Base-by-base conservation (phyloP, 345 rosid species). In the Combretum micranthum region DNA sequence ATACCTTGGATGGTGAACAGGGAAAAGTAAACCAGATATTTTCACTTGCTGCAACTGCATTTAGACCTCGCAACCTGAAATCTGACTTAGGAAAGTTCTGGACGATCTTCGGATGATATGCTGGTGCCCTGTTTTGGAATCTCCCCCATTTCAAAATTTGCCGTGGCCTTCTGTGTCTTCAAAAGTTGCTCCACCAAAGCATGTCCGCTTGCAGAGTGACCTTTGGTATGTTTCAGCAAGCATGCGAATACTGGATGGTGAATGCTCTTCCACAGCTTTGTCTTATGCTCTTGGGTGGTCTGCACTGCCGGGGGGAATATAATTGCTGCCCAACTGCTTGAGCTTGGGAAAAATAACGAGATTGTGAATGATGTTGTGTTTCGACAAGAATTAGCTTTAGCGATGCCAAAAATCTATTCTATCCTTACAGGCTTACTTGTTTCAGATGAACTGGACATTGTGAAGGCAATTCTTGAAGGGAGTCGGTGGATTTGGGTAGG, bases 401-500 rank as follows among this genome's bases (percentile, higher is more conserved):
- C 82, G 50, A 91, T 91, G 98, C 98, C 92, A 4, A 85, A 75
- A 72, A 76, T 87, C 74, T 91, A 91, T 75, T 82, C 96, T 58
- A 72, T 87, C 65, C 74, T 91, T 69, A 63, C 66, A 53, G 71
- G 78, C 68, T 76, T 87, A 75, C 72, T 83, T 65, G 82, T 86
- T 69, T 76, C 98, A 13, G 98, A 87, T 75, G 98, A 91, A 73
- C 85, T 87, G 90, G 98, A 91, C 56, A 85, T 91, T 63, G 84
- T 87, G 64, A 85, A 91, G 76, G 96, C 96, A 72, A 81, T 91
- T 71, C 90, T 91, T 71, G 98, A 91, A 83, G 98, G 94, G 46
- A 80, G 96, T 73, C 90, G 96, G 65, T 91, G 98, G 98, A 83
- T 91, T 61, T 91, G 98, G 98, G 96, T 91, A 49, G 98, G 98